Percentiles rank a stretch among this genome's conserved stretches.
phyloP scores from a whole-genome alignment of 495 filamentous ascomycete species.

The Tuber calosporum region DNA sequence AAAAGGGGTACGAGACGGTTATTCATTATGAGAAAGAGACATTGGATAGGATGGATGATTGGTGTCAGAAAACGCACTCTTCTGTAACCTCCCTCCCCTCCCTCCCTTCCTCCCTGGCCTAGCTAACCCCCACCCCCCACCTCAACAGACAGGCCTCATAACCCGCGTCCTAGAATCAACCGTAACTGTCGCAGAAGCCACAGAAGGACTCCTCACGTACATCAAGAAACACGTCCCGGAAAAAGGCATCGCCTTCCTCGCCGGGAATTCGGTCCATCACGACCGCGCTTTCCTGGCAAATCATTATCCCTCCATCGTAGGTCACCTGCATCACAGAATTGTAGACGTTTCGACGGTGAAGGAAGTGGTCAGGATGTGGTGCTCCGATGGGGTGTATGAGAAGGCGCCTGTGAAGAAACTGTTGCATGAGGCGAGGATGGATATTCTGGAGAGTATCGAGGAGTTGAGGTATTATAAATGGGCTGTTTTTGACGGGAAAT shows the following conservation, averaged over 20 bases:
- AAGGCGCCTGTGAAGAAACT: constrained; percentile 63
- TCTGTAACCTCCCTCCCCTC: constrained; percentile 15
- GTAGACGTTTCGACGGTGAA: constrained; percentile 87
- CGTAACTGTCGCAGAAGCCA: constrained; percentile 64
- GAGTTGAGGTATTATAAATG: constrained; percentile 78
- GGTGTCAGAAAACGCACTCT: constrained; percentile 57
- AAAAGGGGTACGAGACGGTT: constrained; percentile 67
- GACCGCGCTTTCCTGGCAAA: constrained; percentile 76
- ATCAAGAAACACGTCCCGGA: constrained; percentile 63
- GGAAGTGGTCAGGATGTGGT: constrained; percentile 81
- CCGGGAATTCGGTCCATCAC: constrained; percentile 86
- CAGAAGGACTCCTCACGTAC: constrained; percentile 66
- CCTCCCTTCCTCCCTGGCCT: background rate
- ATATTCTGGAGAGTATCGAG: constrained; percentile 91
- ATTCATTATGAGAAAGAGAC: constrained; percentile 65
- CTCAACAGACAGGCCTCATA: constrained; percentile 65
- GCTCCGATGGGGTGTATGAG: constrained; percentile 52
- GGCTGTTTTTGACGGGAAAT: constrained; percentile 51
- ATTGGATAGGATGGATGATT: constrained; percentile 69
- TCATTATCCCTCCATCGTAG: constrained; percentile 60
- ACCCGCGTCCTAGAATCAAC: constrained; percentile 65
- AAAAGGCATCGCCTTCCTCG: constrained; percentile 60
- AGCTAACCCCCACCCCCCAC: constrained; percentile 15
- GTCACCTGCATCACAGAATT: constrained; percentile 80
- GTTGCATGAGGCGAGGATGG: constrained; percentile 73